Conservation (phyloP, 1,139 yeast genomes). For the Meyerozyma guilliermondii region DNA sequence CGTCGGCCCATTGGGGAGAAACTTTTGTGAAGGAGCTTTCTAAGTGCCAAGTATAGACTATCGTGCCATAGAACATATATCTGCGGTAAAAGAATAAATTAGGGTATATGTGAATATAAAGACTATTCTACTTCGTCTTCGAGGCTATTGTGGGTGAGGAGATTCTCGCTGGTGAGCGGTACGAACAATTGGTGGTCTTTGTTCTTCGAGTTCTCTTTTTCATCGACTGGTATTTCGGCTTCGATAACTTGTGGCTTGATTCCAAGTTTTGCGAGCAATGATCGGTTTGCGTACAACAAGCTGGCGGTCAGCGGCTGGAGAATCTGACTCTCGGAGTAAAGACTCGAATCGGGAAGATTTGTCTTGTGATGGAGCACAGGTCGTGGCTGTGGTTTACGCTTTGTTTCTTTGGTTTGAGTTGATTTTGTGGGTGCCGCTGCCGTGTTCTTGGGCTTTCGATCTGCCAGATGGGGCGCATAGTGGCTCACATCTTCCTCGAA, state of each 20-base stretch:
- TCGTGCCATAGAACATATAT: not conserved
- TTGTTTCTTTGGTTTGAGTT: not conserved
- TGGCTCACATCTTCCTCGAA: conserved; percentile 46
- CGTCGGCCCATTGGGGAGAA: conserved; percentile 97
- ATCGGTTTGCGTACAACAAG: conserved; percentile 29
- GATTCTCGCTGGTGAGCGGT: conserved; percentile 1
- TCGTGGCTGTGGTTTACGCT: conserved; percentile 4
- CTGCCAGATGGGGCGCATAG: conserved; percentile 11
- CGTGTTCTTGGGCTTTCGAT: not conserved
- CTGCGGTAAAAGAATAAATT: not conserved
- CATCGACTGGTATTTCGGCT: conserved; percentile 15
- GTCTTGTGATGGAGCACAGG: conserved; percentile 23
- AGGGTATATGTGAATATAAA: not conserved
- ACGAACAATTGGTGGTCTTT: not conserved
- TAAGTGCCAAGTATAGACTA: conserved; percentile 24
- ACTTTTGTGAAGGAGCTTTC: conserved; percentile 84
- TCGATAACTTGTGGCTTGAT: conserved; percentile 42
- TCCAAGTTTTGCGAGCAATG: conserved; percentile 36
- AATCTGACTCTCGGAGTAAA: conserved; percentile 33
- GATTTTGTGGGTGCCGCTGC: not conserved
- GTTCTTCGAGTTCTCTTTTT: not conserved
- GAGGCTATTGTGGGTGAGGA: conserved; percentile 1
- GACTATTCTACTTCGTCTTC: conserved; percentile 8
- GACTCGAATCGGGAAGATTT: conserved; percentile 27
- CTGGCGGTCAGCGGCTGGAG: conserved; percentile 23